Percentiles rank a stretch among this genome's conserved stretches.
Evolutionary conservation across 192 early-diverging fungal genomes (phyloP).

Genomic region (Coemansia guatemalensis): DNA sequence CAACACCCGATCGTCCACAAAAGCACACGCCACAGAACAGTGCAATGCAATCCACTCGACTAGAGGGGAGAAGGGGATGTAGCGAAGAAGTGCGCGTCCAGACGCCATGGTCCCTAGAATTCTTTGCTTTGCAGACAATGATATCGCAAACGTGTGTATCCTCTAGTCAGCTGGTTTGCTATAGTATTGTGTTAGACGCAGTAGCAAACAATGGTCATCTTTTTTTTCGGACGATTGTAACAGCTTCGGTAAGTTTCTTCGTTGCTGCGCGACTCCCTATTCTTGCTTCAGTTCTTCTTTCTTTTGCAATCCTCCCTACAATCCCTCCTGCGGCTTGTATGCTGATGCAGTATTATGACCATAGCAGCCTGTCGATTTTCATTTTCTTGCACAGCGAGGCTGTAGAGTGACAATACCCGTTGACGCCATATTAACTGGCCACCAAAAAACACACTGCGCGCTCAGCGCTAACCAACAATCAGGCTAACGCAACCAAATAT

Average conservation of each 20-base stretch:
- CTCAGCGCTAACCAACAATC: neutral
- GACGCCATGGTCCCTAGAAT: neutral
- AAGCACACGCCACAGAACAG: neutral
- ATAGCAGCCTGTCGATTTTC: neutral
- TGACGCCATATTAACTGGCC: neutral
- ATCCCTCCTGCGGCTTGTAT: neutral
- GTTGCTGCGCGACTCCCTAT: neutral
- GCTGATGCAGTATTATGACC: neutral
- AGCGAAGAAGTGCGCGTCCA: neutral
- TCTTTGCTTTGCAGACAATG: neutral
- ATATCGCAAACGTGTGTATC: neutral
- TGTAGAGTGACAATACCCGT: neutral
- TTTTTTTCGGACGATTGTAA: neutral
- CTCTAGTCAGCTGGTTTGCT: neutral
- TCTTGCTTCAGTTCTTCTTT: neutral
- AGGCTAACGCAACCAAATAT: neutral
- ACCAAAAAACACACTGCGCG: neutral
- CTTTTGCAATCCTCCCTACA: neutral
- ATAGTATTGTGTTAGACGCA: neutral
- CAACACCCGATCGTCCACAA: neutral
- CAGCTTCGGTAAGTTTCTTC: neutral
- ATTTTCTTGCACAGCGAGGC: neutral
- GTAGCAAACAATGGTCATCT: neutral
- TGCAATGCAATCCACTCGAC: neutral
- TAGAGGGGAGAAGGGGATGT: neutral